phyloP scores from a whole-genome alignment of 805 yeast genomes.

The Ogataea glucozyma region DNA sequence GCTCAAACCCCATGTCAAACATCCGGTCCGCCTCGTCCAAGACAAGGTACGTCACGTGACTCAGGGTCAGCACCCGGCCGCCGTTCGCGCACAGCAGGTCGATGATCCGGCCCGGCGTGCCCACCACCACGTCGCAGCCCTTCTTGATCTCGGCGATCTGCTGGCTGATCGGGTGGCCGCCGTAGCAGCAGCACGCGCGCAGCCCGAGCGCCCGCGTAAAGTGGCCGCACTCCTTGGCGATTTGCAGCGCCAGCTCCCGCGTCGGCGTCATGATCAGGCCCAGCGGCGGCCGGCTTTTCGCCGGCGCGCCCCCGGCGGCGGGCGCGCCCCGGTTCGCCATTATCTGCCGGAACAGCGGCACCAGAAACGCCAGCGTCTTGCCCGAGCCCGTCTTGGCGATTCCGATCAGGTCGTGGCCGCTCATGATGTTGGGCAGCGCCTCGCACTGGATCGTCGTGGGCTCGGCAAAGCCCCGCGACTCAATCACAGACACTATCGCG shows the following conservation, averaged over 20 bases:
- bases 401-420: slow-evolving; percentile 88
- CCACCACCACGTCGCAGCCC: slow-evolving; percentile 79
- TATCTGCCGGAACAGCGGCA: slow-evolving; percentile 85
- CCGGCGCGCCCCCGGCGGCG: slow-evolving; percentile 40
- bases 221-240: slow-evolving; percentile 60
- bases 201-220: slow-evolving; percentile 55
- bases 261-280: slow-evolving; percentile 88
- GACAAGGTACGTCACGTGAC: slow-evolving; percentile 76
- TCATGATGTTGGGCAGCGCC: slow-evolving; percentile 86
- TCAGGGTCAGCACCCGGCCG: slow-evolving; percentile 71
- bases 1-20: slow-evolving; percentile 97
- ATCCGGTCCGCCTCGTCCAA: slow-evolving; percentile 95
- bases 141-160: slow-evolving; percentile 80
- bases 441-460: slow-evolving; percentile 93
- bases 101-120: slow-evolving; percentile 94
- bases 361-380: slow-evolving; percentile 82
- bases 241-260: slow-evolving; percentile 86
- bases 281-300: slow-evolving; percentile 68
- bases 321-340: slow-evolving; percentile 54
- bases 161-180: slow-evolving; percentile 80
- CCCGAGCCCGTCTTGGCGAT: slow-evolving; percentile 98
- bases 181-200: slow-evolving; percentile 78
- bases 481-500: slow-evolving; percentile 52
- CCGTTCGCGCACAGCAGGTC: slow-evolving; percentile 82
- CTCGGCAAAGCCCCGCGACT: slow-evolving; percentile 48